phyloP scores from a whole-genome alignment of 2,329 filamentous ascomycete species.

The Alternaria consortialis region DNA sequence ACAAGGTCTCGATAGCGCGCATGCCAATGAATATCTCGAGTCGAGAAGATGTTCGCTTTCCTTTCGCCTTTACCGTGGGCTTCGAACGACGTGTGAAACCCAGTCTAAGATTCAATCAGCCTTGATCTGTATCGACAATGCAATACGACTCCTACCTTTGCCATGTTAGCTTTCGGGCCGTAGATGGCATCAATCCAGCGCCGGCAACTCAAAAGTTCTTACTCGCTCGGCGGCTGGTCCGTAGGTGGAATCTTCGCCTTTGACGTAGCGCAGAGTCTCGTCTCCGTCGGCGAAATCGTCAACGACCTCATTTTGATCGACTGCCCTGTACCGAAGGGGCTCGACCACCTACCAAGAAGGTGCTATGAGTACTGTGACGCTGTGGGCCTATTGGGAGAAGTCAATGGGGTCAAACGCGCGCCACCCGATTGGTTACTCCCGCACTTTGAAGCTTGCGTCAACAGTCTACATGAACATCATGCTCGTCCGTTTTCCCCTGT shows the following conservation, averaged over 20 bases:
- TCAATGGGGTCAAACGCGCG: neutral
- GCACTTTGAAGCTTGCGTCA: slow-evolving; percentile 58
- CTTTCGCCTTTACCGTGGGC: too few species aligned
- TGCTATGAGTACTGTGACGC: neutral
- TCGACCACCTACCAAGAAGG: neutral
- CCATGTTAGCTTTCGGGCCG: too few species aligned
- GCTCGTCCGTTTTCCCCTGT: neutral
- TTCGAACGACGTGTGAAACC: too few species aligned
- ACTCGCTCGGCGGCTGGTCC: slow-evolving; percentile 52
- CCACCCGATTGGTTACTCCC: slow-evolving; percentile 59
- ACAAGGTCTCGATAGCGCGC: too few species aligned
- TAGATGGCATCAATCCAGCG: slow-evolving; percentile 44
- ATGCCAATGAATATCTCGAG: too few species aligned
- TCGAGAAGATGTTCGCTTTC: too few species aligned
- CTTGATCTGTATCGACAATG: too few species aligned
- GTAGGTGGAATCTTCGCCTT: slow-evolving; percentile 50
- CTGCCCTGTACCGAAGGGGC: slow-evolving; percentile 1
- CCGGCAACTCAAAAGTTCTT: slow-evolving; percentile 50
- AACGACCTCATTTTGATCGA: slow-evolving; percentile 16
- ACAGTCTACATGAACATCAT: neutral
- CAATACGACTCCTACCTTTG: too few species aligned
- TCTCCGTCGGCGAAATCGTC: slow-evolving; percentile 29
- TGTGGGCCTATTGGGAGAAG: slow-evolving; percentile 26
- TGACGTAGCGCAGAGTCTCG: slow-evolving; percentile 33
- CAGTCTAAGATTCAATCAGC: too few species aligned